Evolutionary conservation across 1,139 yeast genomes (phyloP).

Genomic region (Nadsonia commutata): DNA sequence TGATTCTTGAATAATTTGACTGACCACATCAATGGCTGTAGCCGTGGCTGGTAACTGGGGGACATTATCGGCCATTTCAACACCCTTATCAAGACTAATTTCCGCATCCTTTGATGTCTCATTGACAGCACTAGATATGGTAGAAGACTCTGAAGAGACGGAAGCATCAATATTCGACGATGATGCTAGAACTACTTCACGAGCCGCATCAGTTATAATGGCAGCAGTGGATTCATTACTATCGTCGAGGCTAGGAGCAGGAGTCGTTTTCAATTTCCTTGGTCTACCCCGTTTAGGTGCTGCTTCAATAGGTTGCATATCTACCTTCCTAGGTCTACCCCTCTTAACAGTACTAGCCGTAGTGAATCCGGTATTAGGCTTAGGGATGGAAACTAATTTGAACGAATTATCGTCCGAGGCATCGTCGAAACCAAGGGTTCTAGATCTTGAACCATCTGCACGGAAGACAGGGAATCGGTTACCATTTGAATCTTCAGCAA

Average conservation of each 20-base stretch:
- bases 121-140: too few species aligned
- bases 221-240: too few species aligned
- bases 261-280: too few species aligned
- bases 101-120: background rate
- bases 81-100: background rate
- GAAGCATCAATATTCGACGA: background rate
- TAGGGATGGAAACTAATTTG: background rate
- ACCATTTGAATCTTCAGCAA: conserved; percentile 12
- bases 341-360: conserved; percentile 6
- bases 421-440: background rate
- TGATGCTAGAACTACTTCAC: too few species aligned
- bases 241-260: too few species aligned
- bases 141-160: too few species aligned
- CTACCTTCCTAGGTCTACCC: conserved; percentile 1
- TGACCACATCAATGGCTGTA: background rate
- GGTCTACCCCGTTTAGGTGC: background rate
- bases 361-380: background rate
- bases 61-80: background rate
- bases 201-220: too few species aligned
- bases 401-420: background rate
- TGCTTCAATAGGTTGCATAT: background rate
- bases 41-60: too few species aligned
- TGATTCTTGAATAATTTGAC: background rate
- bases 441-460: conserved; percentile 9
- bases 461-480: conserved; percentile 11